phyloP scores from a whole-genome alignment of 2,329 filamentous ascomycete species.

The Microcyclospora tardicrescens region DNA sequence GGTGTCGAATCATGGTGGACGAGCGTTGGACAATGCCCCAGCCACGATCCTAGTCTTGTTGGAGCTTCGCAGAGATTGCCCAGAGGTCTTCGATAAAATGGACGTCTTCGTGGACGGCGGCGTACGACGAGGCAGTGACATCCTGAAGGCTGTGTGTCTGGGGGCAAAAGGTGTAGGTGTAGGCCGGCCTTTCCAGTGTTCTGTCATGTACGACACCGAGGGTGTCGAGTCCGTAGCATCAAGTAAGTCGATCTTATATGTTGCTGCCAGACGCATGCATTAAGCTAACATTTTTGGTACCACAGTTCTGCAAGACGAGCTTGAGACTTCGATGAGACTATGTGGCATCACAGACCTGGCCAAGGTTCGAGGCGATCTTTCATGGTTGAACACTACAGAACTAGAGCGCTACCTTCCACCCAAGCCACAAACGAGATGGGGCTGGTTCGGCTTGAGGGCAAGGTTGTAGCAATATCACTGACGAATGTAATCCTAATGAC shows the following conservation, averaged over 20 bases:
- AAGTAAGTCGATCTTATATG: conserved; percentile 30
- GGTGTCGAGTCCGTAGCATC: conserved; percentile 41
- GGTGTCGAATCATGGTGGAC: conserved; percentile 41
- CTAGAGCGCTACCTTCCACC: conserved; percentile 38
- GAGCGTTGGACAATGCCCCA: conserved; percentile 37
- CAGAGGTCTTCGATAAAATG: conserved; percentile 46
- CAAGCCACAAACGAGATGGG: conserved; percentile 2
- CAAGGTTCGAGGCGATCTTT: conserved; percentile 47
- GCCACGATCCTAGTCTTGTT: conserved; percentile 46
- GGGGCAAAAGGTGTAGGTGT: conserved; percentile 50
- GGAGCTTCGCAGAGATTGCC: conserved; percentile 49
- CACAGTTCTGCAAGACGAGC: conserved; percentile 40
- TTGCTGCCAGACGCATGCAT: not conserved
- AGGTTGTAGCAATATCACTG: no score
- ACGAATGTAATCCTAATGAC: not conserved
- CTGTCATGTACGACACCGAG: conserved; percentile 45
- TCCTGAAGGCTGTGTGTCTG: conserved; percentile 53
- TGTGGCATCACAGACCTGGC: conserved; percentile 50
- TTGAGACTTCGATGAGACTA: conserved; percentile 54
- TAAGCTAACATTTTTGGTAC: conserved; percentile 5
- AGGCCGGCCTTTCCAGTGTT: conserved; percentile 48
- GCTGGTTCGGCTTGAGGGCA: no score
- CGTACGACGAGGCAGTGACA: conserved; percentile 49
- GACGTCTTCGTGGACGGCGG: conserved; percentile 55
- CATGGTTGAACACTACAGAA: conserved; percentile 38